Evolutionary conservation across 2,329 filamentous ascomycete genomes (phyloP), one percentile per base, ranked within the genome.

Genomic region (Ophidiomyces ophidiicola): DNA sequence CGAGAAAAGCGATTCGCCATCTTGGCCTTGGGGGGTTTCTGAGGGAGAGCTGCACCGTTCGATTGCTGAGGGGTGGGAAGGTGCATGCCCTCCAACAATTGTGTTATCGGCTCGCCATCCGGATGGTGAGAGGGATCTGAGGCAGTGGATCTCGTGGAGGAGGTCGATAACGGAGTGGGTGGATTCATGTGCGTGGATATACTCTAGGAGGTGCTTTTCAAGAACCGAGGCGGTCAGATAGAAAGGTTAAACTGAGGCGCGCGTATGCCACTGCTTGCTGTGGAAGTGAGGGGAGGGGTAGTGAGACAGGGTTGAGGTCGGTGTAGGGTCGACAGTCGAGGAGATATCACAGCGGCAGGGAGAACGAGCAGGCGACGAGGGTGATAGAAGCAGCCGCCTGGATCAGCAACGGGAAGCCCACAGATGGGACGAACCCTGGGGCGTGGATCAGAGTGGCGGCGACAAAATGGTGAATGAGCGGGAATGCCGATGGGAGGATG

Each of bases 1-100:
- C 64, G 63, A 12, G 63, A 62, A 32, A 67, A 50, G 34, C 62
- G 62, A 46, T 57, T 51, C 34, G 63, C 56, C 63, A 67, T 66
- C 18, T 60, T 65, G 14, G 59, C 50, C 50, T 54, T 64, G 53
- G 50, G 39, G 5, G 53, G 48, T 44, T 62, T 63, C 11, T 51
- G 51, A 45, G 59, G 52, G 14, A 40, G 25, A 10, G 42, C 30
- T 14, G 38, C 33, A 36, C 37, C 39, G 26, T 44, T 44, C 11
- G 34, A 23, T 31, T 35, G 38, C 20, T 14, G 19, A 24, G 42
- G 30, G 39, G 35, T 28, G n/a, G 36, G 26, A 46, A 63, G 51
- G 47, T 60, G 59, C 50, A 62, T 59, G 53, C 61, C 61, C 58
- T 61, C 61, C 40, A 63, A 43, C 51, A 61, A 56, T 38, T 55